Percentiles rank a stretch among this genome's conserved stretches.
Conservation (phyloP, 139 green algal genomes). For the Coelastrella sp. region DNA sequence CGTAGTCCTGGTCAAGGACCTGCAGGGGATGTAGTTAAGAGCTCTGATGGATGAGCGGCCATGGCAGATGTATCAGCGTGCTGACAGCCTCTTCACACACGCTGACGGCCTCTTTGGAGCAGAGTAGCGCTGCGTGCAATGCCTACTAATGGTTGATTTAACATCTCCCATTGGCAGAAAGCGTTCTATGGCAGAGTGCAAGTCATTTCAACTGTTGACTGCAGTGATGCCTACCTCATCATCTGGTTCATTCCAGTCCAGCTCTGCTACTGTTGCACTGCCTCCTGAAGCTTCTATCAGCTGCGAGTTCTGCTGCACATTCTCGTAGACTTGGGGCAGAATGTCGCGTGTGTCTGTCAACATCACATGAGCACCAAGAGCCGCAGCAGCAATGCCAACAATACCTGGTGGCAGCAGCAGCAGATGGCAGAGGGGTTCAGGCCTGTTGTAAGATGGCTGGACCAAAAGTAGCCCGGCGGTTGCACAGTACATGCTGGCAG, state of each 20-base stretch:
- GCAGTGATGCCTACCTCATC: conserved; percentile 12
- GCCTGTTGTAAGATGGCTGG: background rate
- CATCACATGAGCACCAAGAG: conserved; percentile 45
- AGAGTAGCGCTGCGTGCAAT: too few species aligned
- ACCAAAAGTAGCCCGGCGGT: too few species aligned
- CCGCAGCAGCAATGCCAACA: conserved; percentile 39
- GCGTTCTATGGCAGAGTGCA: background rate
- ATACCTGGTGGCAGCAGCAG: conserved; percentile 30
- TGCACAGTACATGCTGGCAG: too few species aligned
- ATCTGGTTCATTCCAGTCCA: conserved; percentile 43
- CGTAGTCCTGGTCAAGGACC: conserved; percentile 47
- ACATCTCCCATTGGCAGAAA: background rate
- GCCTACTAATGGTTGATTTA: background rate
- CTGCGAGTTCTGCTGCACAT: conserved; percentile 15
- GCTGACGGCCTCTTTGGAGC: background rate
- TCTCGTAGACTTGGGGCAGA: conserved; percentile 41
- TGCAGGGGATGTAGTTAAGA: background rate
- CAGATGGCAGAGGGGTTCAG: background rate
- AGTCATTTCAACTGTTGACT: background rate
- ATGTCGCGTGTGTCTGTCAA: conserved; percentile 44
- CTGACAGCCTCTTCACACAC: background rate
- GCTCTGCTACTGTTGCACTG: conserved; percentile 44
- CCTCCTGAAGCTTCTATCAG: conserved; percentile 34
- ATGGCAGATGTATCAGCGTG: background rate
- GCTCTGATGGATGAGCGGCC: background rate